Base-by-base conservation (phyloP, 2,329 filamentous ascomycete genomes). In the Xylaria sp. region DNA sequence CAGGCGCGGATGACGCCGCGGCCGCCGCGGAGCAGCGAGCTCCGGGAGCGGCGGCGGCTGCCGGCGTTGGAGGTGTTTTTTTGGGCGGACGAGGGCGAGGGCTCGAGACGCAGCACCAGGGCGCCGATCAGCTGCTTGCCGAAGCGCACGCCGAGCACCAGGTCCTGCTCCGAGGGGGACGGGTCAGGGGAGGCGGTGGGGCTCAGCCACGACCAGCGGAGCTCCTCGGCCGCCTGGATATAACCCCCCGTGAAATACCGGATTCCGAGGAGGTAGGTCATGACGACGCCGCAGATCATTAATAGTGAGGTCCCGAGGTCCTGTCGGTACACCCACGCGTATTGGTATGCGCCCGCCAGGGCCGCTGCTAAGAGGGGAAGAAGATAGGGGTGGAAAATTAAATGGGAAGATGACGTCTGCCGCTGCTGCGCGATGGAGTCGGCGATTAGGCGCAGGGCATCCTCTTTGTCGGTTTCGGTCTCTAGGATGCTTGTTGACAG, bases 361-460 rank as follows among this genome's bases (percentile, higher is more conserved):
- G 76, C 68, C 10, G 76, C 71, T 40, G 77, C 71, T n/a, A 87
- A 76, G 7, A 80, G 74, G 21, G 81, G 77, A 13, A 88, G 72
- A 51, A 81, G 79, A 23, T 85, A 73, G 0, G 85, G 86, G 76
- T 92, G 87, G 69, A 84, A 85, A 63, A 91, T 80, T 60, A 95
- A 79, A 64, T 85, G 79, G 56, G 80, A 78, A 41, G 87, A 85
- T 19, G 90, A 87, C 8, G 83, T 78, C 73, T 92, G 88, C 64
- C 90, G 87, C 80, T 95, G 92, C 77, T 96, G 90, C 35, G 91
- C 90, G 51, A 96, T 85, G 60, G 89, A 92, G 76, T 94, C 91
- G 63, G 92, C 89, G 38, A 96, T 83, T 19, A 96, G 85, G 65
- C 85, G 85, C 53, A 96, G 81, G 17, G 89, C 88, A 58, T 87